Percentiles rank a stretch among this genome's conserved stretches.
These are phyloP conservation scores for Tulasnella sp. DNA, from an alignment of 768 basidiomycete species.

Conservation along the genomic window DNA sequence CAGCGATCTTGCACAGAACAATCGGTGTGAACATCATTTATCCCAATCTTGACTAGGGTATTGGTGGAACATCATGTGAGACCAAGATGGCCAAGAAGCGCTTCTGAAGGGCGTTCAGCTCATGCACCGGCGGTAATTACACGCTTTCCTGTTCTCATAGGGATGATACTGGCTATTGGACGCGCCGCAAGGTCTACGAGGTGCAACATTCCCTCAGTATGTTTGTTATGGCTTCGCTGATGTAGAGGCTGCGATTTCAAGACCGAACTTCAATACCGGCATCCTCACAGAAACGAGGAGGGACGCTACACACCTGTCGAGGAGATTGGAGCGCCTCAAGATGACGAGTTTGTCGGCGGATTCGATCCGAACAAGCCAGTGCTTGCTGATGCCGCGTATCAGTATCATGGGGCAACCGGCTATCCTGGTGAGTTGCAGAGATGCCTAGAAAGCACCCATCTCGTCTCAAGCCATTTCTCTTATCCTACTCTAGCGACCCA, in stretches of 20 bases:
- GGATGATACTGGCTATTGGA: constrained; percentile 75
- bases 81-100: neutral
- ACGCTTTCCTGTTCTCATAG: neutral
- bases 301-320: constrained; percentile 49
- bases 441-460: neutral
- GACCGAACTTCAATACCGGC: constrained; percentile 24
- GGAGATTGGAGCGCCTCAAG: constrained; percentile 42
- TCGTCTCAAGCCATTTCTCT: neutral
- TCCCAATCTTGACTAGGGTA: neutral
- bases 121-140: neutral
- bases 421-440: neutral
- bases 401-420: neutral
- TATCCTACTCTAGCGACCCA: neutral
- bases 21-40: neutral
- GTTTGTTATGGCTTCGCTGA: constrained; percentile 33
- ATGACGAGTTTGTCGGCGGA: constrained; percentile 55
- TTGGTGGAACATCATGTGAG: neutral
- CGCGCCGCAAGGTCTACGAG: constrained; percentile 46
- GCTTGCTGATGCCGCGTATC: neutral
- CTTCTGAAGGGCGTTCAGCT: neutral
- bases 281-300: constrained; percentile 39
- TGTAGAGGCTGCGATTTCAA: constrained; percentile 27
- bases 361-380: constrained; percentile 33
- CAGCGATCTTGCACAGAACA: neutral
- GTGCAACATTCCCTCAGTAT: constrained; percentile 19